A percentile compares a stretch with the other conserved stretches of the same genome.
phyloP scores from a whole-genome alignment of 192 early-diverging fungal genomes.

The Mortierella hygrophila region DNA sequence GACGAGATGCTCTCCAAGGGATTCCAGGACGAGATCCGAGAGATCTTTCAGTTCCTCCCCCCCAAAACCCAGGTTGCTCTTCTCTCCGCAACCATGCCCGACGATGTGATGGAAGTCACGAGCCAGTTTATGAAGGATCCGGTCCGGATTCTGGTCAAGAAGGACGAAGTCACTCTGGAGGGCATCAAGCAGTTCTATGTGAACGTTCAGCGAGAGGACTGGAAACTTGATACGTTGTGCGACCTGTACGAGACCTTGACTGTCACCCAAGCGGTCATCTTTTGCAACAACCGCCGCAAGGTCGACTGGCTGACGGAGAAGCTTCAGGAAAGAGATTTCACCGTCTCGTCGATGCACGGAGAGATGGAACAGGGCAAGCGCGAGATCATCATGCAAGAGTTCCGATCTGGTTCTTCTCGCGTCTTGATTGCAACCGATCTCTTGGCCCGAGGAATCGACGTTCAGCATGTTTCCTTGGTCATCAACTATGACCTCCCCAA shows the following conservation, averaged over 20 bases:
- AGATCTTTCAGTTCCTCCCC: constrained; percentile 91
- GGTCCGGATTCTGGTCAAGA: constrained; percentile 96
- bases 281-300: constrained; percentile 98
- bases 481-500: constrained; percentile 92
- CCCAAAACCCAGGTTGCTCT: constrained; percentile 90
- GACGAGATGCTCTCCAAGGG: constrained; percentile 97
- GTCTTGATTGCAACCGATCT: constrained; percentile 97
- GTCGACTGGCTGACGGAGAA: constrained; percentile 98
- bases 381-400: constrained; percentile 97
- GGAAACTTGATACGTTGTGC: constrained; percentile 97
- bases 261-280: constrained; percentile 98
- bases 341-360: constrained; percentile 96
- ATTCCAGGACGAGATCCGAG: constrained; percentile 96
- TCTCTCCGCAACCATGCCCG: constrained; percentile 94
- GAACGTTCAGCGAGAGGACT: constrained; percentile 96
- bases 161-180: constrained; percentile 93
- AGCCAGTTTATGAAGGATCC: constrained; percentile 96
- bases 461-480: constrained; percentile 97
- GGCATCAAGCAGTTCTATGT: constrained; percentile 96
- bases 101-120: constrained; percentile 91
- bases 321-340: constrained; percentile 86
- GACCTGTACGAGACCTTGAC: constrained; percentile 97
- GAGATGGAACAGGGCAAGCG: constrained; percentile 96
- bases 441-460: constrained; percentile 97
- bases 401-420: constrained; percentile 94